Evolutionary conservation across 1,139 yeast genomes (phyloP).

Genomic region (Saccharomyces hybrid): DNA sequence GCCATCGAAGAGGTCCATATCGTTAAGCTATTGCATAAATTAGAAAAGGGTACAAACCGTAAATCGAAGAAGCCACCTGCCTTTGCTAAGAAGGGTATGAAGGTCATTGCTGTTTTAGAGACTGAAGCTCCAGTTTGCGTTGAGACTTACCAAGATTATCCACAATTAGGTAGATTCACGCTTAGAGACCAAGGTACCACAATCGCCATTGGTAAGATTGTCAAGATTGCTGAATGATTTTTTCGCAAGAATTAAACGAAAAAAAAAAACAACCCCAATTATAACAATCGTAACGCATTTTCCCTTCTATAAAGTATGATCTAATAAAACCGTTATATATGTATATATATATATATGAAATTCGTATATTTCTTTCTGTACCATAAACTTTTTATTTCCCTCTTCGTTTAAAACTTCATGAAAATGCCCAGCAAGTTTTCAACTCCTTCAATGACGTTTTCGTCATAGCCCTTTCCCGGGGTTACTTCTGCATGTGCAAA

Average conservation of each 20-base stretch:
- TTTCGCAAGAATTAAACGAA: not conserved
- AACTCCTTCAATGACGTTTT: constrained; percentile 58
- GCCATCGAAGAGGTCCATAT: constrained; percentile 93
- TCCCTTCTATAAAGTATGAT: not conserved
- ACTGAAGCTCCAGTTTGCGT: constrained; percentile 82
- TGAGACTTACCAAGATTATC: constrained; percentile 85
- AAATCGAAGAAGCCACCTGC: constrained; percentile 96
- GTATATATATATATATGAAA: constrained; percentile 2
- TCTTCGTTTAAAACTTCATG: not conserved
- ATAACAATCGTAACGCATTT: not conserved
- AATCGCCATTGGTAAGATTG: constrained; percentile 95
- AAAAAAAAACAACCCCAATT: not conserved
- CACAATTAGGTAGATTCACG: constrained; percentile 95
- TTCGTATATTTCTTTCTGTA: not conserved
- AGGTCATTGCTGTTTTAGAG: constrained; percentile 87
- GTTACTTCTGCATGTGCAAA: constrained; percentile 77
- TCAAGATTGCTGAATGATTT: constrained; percentile 48
- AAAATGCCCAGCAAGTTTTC: constrained; percentile 48
- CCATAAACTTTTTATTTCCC: not conserved
- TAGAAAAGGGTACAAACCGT: constrained; percentile 95
- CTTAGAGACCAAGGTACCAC: constrained; percentile 97
- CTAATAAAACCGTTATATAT: not conserved
- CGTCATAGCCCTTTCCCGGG: constrained; percentile 64
- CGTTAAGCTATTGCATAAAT: constrained; percentile 76
- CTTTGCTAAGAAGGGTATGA: constrained; percentile 98